A percentile compares a stretch with the other conserved stretches of the same genome.
phyloP scores from a whole-genome alignment of 2,329 filamentous ascomycete species.

The Whalleya microplaca region DNA sequence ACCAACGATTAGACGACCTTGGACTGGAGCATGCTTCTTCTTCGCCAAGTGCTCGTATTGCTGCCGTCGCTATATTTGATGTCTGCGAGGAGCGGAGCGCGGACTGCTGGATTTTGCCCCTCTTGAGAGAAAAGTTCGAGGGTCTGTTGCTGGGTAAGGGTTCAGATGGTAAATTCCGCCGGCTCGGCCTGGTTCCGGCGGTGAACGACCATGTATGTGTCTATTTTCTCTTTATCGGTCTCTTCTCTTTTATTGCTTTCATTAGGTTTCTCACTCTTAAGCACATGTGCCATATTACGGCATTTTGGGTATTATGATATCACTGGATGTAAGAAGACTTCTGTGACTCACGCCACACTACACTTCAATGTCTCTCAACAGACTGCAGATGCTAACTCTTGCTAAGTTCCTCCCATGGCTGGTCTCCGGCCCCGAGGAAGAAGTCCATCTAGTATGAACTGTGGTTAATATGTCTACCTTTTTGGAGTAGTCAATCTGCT shows the following conservation, averaged over 20 bases:
- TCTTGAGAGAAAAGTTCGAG: conserved; percentile 12
- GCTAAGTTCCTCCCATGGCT: conserved; percentile 16
- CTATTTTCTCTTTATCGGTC: neutral
- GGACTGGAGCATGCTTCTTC: neutral
- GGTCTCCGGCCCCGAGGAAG: conserved; percentile 13
- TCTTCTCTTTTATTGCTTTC: neutral
- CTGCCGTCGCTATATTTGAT: conserved; percentile 23
- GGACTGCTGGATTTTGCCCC: conserved; percentile 24
- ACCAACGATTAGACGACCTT: neutral
- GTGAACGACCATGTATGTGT: conserved; percentile 19
- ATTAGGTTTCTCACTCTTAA: neutral
- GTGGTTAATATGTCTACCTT: neutral
- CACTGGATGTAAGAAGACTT: too few relatives aligned
- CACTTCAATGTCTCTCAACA: neutral
- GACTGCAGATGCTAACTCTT: neutral
- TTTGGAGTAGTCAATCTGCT: neutral
- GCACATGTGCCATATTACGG: too few relatives aligned
- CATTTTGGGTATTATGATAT: too few relatives aligned
- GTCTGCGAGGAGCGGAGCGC: conserved; percentile 11
- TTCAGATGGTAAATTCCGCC: conserved; percentile 19
- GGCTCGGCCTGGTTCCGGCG: conserved; percentile 17
- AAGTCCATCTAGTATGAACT: conserved; percentile 15
- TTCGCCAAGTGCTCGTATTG: neutral
- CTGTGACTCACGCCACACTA: too few relatives aligned
- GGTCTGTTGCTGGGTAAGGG: conserved; percentile 22